Evolutionary conservation across 2,329 filamentous ascomycete species (phyloP).

Genomic region (Geosmithia morbida): DNA sequence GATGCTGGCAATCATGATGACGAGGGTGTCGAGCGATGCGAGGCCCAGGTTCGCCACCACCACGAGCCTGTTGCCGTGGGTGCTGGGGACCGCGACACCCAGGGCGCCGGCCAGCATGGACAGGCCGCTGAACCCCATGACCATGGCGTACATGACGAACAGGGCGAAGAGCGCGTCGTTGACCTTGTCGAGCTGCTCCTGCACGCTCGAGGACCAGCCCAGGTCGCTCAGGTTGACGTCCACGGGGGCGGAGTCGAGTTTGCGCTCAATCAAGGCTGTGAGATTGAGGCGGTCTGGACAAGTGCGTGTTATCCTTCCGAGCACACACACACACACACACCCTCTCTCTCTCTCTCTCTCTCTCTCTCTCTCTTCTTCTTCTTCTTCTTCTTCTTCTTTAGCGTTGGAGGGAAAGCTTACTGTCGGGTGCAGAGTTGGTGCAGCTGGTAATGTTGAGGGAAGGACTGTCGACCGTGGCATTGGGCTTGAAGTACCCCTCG

Average conservation of each 20-base stretch:
- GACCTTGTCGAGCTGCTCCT: slow-evolving; percentile 31
- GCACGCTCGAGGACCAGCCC: slow-evolving; percentile 27
- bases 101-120: slow-evolving; percentile 22
- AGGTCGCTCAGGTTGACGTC: slow-evolving; percentile 28
- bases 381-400: neutral
- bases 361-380: no score
- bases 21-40: slow-evolving; percentile 18
- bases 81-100: slow-evolving; percentile 17
- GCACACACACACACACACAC: no score
- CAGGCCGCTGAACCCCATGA: slow-evolving; percentile 24
- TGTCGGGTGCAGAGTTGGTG: slow-evolving; percentile 20
- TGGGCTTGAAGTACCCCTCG: slow-evolving; percentile 29
- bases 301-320: slow-evolving; percentile 4
- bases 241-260: slow-evolving; percentile 29
- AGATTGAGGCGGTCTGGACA: slow-evolving; percentile 27
- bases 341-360: no score
- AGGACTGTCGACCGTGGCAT: slow-evolving; percentile 19
- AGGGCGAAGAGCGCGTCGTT: slow-evolving; percentile 31
- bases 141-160: slow-evolving; percentile 33
- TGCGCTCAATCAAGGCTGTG: slow-evolving; percentile 27
- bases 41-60: slow-evolving; percentile 19
- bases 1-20: slow-evolving; percentile 25
- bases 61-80: slow-evolving; percentile 6
- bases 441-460: slow-evolving; percentile 30
- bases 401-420: slow-evolving; percentile 14